Base-by-base conservation (phyloP, 2,329 filamentous ascomycete species). In the Pseudocercospora eumusae region DNA sequence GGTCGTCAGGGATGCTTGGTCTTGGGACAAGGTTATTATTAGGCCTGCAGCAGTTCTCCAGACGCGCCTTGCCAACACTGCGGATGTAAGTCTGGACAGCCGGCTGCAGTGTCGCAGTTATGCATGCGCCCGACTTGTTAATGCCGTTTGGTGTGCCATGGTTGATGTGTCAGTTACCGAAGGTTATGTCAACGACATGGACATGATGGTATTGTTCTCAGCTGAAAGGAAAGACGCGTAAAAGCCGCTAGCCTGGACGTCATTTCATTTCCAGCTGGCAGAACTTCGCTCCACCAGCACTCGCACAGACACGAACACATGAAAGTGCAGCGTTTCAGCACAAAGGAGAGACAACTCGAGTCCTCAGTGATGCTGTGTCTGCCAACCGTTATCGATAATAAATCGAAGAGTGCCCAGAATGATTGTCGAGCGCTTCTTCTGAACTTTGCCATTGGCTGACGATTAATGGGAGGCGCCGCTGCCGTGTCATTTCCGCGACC, bases 401-500 rank as follows among this genome's bases (percentile, higher is more conserved):
- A 9, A n/a, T n/a, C n/a, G n/a, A 9, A 13, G 10, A 25, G 6
- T 18, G 47, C 25, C 47, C 25, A 25, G 47, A 50, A 25, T 50
- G 21, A 13, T 13, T 18, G 23, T 21, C 23, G 45, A 52, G 54
- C 55, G 59, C 59, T 57, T 52, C 47, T 20, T 25, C 25, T 21
- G 25, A 40, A 5, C 6, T 40, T 15, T 52, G 47, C 15, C 49
- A 53, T 42, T 50, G 56, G 57, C 49, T 62, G 60, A 55, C 40
- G 44, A 44, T 10, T 8, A 31, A 25, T 47, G 44, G 44, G 59
- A 44, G 59, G 59, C 59, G 36, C 56, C 52, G 59, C 27, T 59
- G 52, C 53, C 61, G 61, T 56, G 56, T 63, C 61, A 63, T 63
- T 59, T 63, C 60, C 56, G 57, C 40, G 47, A 53, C 56, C 54